Conservation (phyloP, 2,329 filamentous ascomycete species). For the Fusarium sp. region DNA sequence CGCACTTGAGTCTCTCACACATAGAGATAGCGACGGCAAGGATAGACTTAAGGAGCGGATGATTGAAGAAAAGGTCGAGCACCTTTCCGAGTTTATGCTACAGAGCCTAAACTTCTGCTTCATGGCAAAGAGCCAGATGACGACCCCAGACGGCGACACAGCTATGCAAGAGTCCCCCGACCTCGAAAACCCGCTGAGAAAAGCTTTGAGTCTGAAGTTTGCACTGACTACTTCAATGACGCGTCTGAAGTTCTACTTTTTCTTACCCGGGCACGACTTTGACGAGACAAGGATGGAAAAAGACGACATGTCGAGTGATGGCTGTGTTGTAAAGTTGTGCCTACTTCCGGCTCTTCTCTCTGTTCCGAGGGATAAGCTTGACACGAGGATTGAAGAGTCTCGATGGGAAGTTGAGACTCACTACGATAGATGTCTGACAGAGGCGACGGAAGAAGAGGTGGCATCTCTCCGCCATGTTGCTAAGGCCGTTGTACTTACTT, state of each 20-base stretch:
- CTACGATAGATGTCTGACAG: neutral
- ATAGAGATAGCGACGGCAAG: neutral
- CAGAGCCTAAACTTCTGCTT: neutral
- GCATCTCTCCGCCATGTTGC: neutral
- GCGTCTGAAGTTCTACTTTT: conserved; percentile 2
- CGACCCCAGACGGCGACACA: neutral
- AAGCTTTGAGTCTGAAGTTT: neutral
- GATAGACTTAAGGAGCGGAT: neutral
- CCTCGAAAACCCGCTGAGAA: neutral
- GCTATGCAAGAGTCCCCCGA: neutral
- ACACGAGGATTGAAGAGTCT: neutral
- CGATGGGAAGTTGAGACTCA: neutral
- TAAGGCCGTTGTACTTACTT: conserved; percentile 5
- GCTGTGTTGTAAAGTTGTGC: neutral
- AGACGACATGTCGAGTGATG: neutral
- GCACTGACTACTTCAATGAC: neutral
- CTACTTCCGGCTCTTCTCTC: conserved; percentile 4
- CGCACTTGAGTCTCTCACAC: neutral
- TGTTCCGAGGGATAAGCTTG: neutral
- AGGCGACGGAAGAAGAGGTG: neutral
- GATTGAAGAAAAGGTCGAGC: neutral
- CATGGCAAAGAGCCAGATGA: neutral
- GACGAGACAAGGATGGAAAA: neutral
- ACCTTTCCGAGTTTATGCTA: neutral
- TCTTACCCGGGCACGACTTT: neutral